Evolutionary conservation across 345 rosid genomes (phyloP).

Genomic region (Melaleuca quinquenervia): DNA sequence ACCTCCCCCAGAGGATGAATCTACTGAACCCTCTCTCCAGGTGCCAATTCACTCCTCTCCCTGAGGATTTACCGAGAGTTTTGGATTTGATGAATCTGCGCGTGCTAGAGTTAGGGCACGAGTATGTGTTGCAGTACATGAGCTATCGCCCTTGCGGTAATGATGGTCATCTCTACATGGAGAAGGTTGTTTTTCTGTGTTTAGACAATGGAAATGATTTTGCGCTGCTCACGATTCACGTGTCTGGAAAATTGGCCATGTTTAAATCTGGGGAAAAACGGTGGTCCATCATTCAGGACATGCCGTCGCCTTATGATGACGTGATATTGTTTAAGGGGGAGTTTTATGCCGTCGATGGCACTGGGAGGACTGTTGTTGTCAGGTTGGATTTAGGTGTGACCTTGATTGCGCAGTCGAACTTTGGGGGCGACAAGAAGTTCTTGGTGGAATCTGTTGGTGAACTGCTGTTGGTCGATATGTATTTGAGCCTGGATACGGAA

Average conservation of each 20-base stretch:
- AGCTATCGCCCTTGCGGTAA: slow-evolving; percentile 7
- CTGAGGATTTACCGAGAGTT: slow-evolving; percentile 29
- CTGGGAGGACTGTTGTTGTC: slow-evolving; percentile 59
- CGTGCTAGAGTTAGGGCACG: slow-evolving; percentile 52
- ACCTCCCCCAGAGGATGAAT: slow-evolving; percentile 14
- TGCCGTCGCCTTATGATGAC: slow-evolving; percentile 84
- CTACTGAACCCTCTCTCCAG: slow-evolving; percentile 63
- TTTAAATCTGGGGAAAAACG: slow-evolving; percentile 41
- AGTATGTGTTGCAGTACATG: slow-evolving; percentile 51
- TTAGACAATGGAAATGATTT: slow-evolving; percentile 18
- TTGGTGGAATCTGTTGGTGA: slow-evolving; percentile 68
- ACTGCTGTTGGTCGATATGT: slow-evolving; percentile 74
- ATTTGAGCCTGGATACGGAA: slow-evolving; percentile 47
- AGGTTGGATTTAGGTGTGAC: slow-evolving; percentile 17
- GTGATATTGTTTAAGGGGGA: slow-evolving; percentile 45
- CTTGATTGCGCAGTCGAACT: slow-evolving; percentile 34
- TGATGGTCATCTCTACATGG: slow-evolving; percentile 47
- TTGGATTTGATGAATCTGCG: slow-evolving; percentile 32
- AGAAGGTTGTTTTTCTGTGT: slow-evolving; percentile 55
- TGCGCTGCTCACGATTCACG: slow-evolving; percentile 73
- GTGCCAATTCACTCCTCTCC: slow-evolving; percentile 13
- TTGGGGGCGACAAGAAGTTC: slow-evolving; percentile 88
- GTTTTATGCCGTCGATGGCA: slow-evolving; percentile 67
- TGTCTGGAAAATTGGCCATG: slow-evolving; percentile 80
- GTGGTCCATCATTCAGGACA: slow-evolving; percentile 65